phyloP scores from a whole-genome alignment of 495 filamentous ascomycete genomes.

The Penicillium chermesinum region DNA sequence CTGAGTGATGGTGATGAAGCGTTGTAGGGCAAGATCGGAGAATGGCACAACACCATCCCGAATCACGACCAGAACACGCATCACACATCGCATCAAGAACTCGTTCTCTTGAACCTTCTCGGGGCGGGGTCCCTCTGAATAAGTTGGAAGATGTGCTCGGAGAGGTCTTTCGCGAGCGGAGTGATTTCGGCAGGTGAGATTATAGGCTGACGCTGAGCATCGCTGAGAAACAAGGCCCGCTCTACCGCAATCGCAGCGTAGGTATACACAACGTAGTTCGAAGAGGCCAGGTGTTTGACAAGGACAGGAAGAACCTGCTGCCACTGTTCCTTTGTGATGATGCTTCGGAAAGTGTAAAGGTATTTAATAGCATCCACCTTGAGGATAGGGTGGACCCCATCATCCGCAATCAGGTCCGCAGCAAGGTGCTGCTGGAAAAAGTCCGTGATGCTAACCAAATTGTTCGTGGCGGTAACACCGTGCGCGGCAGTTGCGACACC shows the following conservation, averaged over 20 bases:
- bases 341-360: conserved; percentile 90
- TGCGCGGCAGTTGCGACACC: conserved; percentile 76
- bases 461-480: conserved; percentile 85
- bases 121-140: conserved; percentile 73
- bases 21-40: conserved; percentile 65
- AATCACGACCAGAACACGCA: conserved; percentile 92
- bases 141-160: conserved; percentile 87
- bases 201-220: conserved; percentile 65
- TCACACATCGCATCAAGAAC: conserved; percentile 96
- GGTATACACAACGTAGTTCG: conserved; percentile 92
- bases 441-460: conserved; percentile 74
- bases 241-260: conserved; percentile 95
- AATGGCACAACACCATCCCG: conserved; percentile 68
- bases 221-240: conserved; percentile 74
- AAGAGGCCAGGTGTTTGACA: conserved; percentile 79
- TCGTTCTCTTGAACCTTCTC: conserved; percentile 98
- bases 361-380: conserved; percentile 98
- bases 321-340: conserved; percentile 82
- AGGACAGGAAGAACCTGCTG: conserved; percentile 80
- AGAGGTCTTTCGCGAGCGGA: conserved; percentile 74
- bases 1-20: conserved; percentile 79
- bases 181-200: conserved; percentile 68
- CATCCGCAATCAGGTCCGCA: conserved; percentile 64
- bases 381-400: conserved; percentile 70
- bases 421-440: conserved; percentile 92